Conservation (phyloP, 2,329 filamentous ascomycete species). For the Emericellopsis atlantica region DNA sequence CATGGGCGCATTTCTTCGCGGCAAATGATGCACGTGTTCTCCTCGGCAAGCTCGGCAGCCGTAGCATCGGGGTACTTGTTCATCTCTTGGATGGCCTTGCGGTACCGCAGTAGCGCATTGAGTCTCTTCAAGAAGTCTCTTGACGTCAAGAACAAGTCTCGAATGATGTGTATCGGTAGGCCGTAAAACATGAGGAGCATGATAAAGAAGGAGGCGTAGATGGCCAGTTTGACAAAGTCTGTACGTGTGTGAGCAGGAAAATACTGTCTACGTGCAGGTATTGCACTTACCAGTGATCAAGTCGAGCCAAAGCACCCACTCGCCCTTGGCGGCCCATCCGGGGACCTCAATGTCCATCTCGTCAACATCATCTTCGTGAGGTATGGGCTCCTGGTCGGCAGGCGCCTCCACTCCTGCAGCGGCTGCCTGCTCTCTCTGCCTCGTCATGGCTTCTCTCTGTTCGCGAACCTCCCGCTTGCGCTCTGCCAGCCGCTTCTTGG, state of each 20-base stretch:
- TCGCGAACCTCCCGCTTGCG: slow-evolving; percentile 55
- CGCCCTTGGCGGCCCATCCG: slow-evolving; percentile 92
- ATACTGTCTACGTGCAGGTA: neutral
- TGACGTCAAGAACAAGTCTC: slow-evolving; percentile 88
- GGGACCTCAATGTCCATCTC: slow-evolving; percentile 92
- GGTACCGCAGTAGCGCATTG: slow-evolving; percentile 79
- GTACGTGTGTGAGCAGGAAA: slow-evolving; percentile 1
- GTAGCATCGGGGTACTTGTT: slow-evolving; percentile 88
- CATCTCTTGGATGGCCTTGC: slow-evolving; percentile 88
- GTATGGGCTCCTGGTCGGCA: slow-evolving; percentile 33
- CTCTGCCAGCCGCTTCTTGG: slow-evolving; percentile 52
- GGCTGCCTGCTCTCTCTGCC: slow-evolving; percentile 33
- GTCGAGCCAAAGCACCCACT: slow-evolving; percentile 83
- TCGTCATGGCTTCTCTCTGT: slow-evolving; percentile 37
- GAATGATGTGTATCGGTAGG: slow-evolving; percentile 89
- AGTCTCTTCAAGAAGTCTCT: slow-evolving; percentile 84
- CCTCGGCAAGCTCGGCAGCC: slow-evolving; percentile 66
- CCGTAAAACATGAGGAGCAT: slow-evolving; percentile 92
- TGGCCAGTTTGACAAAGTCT: slow-evolving; percentile 84
- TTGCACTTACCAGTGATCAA: slow-evolving; percentile 56
- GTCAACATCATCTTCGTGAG: slow-evolving; percentile 64
- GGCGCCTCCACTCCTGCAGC: slow-evolving; percentile 46
- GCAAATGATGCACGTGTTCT: slow-evolving; percentile 96
- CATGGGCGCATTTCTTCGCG: slow-evolving; percentile 89
- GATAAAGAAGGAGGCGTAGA: slow-evolving; percentile 86